Conservation (phyloP, 2,329 filamentous ascomycete species). For the Leptographium procerum region DNA sequence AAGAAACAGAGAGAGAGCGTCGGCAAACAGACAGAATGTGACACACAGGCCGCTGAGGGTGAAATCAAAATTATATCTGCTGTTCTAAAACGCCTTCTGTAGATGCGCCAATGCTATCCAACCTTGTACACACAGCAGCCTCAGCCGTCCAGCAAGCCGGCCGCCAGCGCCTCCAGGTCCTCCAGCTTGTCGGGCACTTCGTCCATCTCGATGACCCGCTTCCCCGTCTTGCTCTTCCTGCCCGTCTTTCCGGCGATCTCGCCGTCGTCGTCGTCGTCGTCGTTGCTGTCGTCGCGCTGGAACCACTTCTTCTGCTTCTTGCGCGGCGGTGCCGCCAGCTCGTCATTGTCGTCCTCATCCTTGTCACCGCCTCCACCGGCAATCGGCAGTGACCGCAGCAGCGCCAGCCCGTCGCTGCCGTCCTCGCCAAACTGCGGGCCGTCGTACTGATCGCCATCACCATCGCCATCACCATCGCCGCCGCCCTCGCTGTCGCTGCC, state of each 20-base stretch:
- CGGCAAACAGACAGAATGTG: too few relatives aligned
- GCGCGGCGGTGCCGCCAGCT: constrained; percentile 30
- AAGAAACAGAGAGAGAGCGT: too few relatives aligned
- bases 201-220: constrained; percentile 42
- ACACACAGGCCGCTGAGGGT: too few relatives aligned
- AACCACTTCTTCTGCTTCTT: constrained; percentile 75
- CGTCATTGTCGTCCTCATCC: constrained; percentile 20
- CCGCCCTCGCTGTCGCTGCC: constrained; percentile 17
- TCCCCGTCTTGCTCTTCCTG: constrained; percentile 17
- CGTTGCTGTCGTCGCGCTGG: constrained; percentile 36
- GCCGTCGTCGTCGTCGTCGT: constrained; percentile 15
- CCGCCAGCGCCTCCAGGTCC: constrained; percentile 66
- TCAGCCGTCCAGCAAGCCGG: constrained; percentile 51
- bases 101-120: neutral
- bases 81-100: neutral
- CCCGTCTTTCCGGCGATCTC: constrained; percentile 21
- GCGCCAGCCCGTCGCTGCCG: constrained; percentile 43
- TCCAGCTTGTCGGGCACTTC: constrained; percentile 68
- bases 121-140: neutral
- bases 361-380: constrained; percentile 22
- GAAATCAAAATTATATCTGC: too few relatives aligned
- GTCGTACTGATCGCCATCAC: constrained; percentile 17
- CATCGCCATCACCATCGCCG: constrained; percentile 21
- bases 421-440: constrained; percentile 23
- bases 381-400: constrained; percentile 46